These are phyloP conservation scores for Saccharomyces hybrid DNA, from an alignment of 1,139 yeast species.

Conservation along the genomic window DNA sequence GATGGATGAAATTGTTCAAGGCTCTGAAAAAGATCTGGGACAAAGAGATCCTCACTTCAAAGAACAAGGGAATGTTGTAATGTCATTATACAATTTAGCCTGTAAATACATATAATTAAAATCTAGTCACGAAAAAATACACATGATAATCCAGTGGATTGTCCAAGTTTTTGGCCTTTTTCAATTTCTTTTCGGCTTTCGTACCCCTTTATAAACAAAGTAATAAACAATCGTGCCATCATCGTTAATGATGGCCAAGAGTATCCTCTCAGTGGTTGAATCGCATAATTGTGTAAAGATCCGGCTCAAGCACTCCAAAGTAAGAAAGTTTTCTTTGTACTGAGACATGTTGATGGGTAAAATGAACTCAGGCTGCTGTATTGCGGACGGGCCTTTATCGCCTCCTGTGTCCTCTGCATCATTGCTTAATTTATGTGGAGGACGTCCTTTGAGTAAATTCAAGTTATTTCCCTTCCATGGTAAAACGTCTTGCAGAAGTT, in stretches of 20 bases:
- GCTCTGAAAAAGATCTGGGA: not conserved
- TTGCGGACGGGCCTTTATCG: not conserved
- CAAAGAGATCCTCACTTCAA: constrained; percentile 15
- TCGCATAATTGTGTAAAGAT: constrained; percentile 26
- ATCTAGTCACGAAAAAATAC: not conserved
- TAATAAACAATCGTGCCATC: constrained; percentile 67
- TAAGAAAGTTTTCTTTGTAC: constrained; percentile 27
- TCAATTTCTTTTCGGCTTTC: constrained; percentile 45
- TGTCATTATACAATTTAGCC: constrained; percentile 14
- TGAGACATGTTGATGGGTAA: constrained; percentile 30
- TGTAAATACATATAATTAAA: constrained; percentile 3
- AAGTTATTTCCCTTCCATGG: constrained; percentile 13
- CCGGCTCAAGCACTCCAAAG: constrained; percentile 29
- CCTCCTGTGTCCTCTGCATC: constrained; percentile 21
- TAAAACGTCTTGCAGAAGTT: constrained; percentile 15
- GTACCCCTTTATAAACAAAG: constrained; percentile 55
- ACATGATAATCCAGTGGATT: not conserved
- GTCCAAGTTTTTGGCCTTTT: too few relatives aligned
- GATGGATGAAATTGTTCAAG: not conserved
- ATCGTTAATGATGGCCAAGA: constrained; percentile 49
- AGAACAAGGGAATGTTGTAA: constrained; percentile 22
- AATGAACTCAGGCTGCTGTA: constrained; percentile 20
- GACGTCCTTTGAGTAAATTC: constrained; percentile 27
- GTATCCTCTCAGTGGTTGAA: constrained; percentile 32
- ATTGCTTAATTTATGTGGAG: constrained; percentile 30